Evolutionary conservation across 192 early-diverging fungal species (phyloP).

Genomic region (Backusella mclennaniae): DNA sequence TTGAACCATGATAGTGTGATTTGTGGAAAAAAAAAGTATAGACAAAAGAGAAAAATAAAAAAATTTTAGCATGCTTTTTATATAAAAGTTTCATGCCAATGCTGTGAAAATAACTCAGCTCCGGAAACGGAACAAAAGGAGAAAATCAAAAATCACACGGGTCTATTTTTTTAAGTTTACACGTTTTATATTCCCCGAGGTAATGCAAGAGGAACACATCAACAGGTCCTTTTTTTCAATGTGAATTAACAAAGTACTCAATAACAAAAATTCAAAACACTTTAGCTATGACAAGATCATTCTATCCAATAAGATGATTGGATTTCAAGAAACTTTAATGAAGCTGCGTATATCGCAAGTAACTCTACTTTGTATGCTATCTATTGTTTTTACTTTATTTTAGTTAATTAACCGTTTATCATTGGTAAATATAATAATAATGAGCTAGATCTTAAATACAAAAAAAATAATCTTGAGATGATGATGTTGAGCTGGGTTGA

Average conservation of each 20-base stretch:
- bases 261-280: no score
- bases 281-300: no score
- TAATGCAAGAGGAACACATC: not conserved
- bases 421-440: no score
- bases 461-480: no score
- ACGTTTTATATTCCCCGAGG: not conserved
- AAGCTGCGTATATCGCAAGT: no score
- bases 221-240: not conserved
- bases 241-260: no score
- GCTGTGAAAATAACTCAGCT: not conserved
- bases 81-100: not conserved
- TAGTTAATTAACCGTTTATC: no score
- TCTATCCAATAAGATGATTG: no score
- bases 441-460: no score
- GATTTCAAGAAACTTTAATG: no score
- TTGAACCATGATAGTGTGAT: not conserved
- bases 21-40: not conserved
- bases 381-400: no score
- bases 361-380: no score
- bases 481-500: not conserved
- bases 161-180: not conserved
- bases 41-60: not conserved
- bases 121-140: not conserved
- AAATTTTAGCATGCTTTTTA: not conserved
- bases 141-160: not conserved